Evolutionary conservation across 139 green algal genomes (phyloP), one percentile per base, ranked within the genome.

Genomic region (Pedinophyceae sp.): DNA sequence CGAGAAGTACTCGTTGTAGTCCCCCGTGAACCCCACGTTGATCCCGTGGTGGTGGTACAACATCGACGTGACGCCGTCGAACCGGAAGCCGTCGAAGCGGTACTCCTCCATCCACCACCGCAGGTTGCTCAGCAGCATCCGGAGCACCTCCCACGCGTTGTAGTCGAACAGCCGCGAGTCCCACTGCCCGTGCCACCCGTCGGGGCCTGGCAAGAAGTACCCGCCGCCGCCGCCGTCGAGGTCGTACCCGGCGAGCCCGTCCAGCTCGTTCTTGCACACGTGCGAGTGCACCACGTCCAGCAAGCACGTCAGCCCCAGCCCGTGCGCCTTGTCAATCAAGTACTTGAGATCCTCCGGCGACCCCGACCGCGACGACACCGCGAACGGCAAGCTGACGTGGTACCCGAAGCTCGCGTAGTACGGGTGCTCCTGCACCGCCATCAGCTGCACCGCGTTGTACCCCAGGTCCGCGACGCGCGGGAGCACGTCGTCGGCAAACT

Each of bases 21-120:
- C 39, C 5, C 88, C 88, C 3, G 59, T 67, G 69, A 95, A 95
- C 17, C 62, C 72, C 7, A 77, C 63, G 72, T 89, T 70, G 57
- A 95, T 84, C 60, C 88, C 88, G 65, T 95, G 88, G 71, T 96
- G 89, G 57, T 89, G 76, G 73, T 97, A 97, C 50, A 97, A 74
- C 89, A 97, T 97, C 51, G 71, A 87, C 2, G 88, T 95, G 2
- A 97, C 89, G 39, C 89, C 89, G 65, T 96, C 88, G 66, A 94
- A 94, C 29, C 86, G 68, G 69, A 94, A 95, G 18, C 86, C 86
- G 50, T 96, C 88, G 70, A 97, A 97, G 50, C 75, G 59, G 70
- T 77, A 93, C 70, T 97, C 89, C 15, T 96, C 83, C n/a, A 97
- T 30, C 89, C 88, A 98, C 48, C 58, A 98, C 7, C 77, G 57